Base-by-base conservation (phyloP, 2,329 filamentous ascomycete species). In the Penicillium sp. region DNA sequence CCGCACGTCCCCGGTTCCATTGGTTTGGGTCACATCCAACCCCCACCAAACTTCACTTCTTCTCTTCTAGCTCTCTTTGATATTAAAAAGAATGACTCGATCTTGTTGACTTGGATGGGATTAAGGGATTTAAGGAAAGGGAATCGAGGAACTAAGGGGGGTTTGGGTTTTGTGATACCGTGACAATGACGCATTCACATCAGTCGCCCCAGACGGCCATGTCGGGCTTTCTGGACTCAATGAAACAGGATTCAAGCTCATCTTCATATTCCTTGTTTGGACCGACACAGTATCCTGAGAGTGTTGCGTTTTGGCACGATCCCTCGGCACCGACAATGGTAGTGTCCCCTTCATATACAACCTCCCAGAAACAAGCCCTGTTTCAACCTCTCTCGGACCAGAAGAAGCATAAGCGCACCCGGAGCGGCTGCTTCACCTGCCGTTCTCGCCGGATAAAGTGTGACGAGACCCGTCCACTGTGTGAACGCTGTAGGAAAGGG, bases 371-470 rank as follows among this genome's bases (percentile, higher is more conserved):
- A 34, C 48, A 72, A 46, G 64, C 72, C 22, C 53, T 67, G 37
- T 58, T 72, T 24, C 71, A 71, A 54, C 66, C 67, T 44, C 52
- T 66, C 53, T 50, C 72, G 29, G 89, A 95, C 59, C 87, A 89
- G 68, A 89, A 95, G 64, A 97, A 97, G 75, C 93, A 97, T 72
- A 88, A 92, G 59, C 86, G 94, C 64, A 97, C 94, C 42, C 84
- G 94, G 66, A 97, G 92, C 61, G 94, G 94, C 29, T 99, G 94
- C 76, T 97, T 85, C 70, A 97, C 92, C 45, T 99, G 94, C 74
- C 85, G 94, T 57, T 88, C 87, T 66, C 85, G 94, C 63, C 85
- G 94, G 72, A 92, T 97, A 50, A 97, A 87, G 89, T 99, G 94
- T 73, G 94, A 97, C 72, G 94, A 99, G 75, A 84, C 81, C 22